Base-by-base conservation (phyloP, 768 basidiomycete species). In the Pleurotus pulmonarius region DNA sequence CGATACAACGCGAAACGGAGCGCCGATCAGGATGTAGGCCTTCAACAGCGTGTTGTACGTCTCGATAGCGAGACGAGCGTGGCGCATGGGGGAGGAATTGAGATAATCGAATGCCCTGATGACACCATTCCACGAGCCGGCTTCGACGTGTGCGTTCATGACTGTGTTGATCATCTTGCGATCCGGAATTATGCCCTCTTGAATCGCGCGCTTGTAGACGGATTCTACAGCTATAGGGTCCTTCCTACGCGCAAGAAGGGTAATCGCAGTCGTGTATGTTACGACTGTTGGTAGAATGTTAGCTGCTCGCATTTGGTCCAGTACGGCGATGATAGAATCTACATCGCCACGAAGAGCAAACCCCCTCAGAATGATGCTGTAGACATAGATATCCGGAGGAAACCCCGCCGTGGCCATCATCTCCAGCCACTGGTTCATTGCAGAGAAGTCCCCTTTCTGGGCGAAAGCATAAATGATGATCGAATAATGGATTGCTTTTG, bases 71-170 rank as follows among this genome's bases (percentile, higher is more conserved):
- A 85, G 72, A 49, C 73, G 67, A 43, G 74, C 67, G 41, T 73
- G 65, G 54, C 73, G 69, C 54, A 61, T 48, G 9, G 65, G 64
- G 25, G 73, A 66, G 37, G 72, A 62, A 38, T 70, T 68, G 45
- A 92, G 71, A 60, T 81, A 83, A 60, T 87, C 82, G 64, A 88
- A 96, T 11, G 84, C 73, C 20, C 81, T 77, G 56, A 92, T 77
- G 16, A 87, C 92, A 22, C 85, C 85, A 45, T 73, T 68, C 92
- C 92, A 97, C 9, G 86, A 84, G 1, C 88, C 90, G 1, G 85
- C 79, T 64, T 90, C 85, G 48, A 92, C 87, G 64, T 94, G 83
- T 0, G 88, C 92, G 62, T 90, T 83, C 85, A 98, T 85, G 48
- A 96, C 68, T 5, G 87, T 72, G 12, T 82, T 79, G 60, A 86